Evolutionary conservation across 257 asterid genomes (phyloP).

Genomic region (Cruciata laevipes): DNA sequence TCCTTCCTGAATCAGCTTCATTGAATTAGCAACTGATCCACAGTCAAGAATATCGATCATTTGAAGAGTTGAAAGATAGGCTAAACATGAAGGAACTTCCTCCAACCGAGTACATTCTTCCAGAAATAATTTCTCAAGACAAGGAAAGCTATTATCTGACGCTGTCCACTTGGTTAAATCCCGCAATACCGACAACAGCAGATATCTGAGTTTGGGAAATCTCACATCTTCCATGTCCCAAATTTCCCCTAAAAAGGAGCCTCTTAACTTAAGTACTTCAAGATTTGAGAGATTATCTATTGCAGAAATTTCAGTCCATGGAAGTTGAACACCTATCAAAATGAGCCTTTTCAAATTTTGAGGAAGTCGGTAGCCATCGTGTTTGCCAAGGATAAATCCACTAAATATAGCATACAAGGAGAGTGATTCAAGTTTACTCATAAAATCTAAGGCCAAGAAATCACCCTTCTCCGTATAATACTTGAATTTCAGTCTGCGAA

Average conservation of each 20-base stretch:
- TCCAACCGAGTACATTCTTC: background rate
- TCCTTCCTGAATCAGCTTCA: background rate
- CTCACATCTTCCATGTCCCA: slow-evolving; percentile 1
- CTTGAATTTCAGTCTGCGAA: background rate
- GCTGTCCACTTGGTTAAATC: background rate
- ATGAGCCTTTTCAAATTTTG: background rate
- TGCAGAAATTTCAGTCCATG: slow-evolving; percentile 1
- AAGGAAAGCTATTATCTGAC: background rate
- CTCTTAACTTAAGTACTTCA: background rate
- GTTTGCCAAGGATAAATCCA: background rate
- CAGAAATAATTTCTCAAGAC: slow-evolving; percentile 1
- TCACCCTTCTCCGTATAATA: background rate
- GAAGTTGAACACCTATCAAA: background rate
- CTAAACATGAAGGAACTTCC: background rate
- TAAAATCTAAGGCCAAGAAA: background rate
- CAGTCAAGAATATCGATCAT: background rate
- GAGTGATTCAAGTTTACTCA: slow-evolving; percentile 1
- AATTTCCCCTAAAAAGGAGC: background rate
- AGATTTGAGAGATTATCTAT: background rate
- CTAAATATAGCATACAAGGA: too few relatives aligned
- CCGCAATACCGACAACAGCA: background rate
- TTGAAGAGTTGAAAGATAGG: background rate
- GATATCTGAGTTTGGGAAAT: slow-evolving; percentile 1
- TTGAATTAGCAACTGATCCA: background rate
- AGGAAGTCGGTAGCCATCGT: background rate